Conservation (phyloP, 768 basidiomycete genomes). For the Trametes meyenii region DNA sequence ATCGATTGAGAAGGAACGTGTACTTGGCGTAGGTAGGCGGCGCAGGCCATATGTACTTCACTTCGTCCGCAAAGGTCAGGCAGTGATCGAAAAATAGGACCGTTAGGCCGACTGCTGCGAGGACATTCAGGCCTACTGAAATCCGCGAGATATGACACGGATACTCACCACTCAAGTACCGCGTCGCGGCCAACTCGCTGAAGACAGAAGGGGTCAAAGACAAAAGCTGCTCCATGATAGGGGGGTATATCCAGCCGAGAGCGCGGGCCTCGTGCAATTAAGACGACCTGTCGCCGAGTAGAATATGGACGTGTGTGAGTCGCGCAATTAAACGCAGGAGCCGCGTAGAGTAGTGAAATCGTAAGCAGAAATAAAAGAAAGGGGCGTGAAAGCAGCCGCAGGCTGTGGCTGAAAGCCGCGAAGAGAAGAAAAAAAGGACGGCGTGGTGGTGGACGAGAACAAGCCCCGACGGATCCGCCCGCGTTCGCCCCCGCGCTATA, state of each 20-base stretch:
- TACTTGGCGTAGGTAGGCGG: conserved; percentile 41
- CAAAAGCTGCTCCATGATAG: neutral
- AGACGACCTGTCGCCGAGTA: conserved; percentile 14
- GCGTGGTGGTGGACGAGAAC: conserved; percentile 5
- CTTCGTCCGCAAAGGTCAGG: conserved; percentile 44
- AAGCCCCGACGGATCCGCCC: conserved; percentile 1
- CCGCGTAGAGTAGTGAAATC: neutral
- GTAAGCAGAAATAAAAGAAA: neutral
- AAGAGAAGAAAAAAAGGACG: neutral
- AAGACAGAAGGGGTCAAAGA: conserved; percentile 2
- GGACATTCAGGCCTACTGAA: neutral
- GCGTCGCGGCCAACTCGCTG: conserved; percentile 4
- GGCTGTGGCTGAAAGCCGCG: conserved; percentile 8
- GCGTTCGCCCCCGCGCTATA: neutral
- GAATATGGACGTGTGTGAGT: neutral
- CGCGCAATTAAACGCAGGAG: neutral
- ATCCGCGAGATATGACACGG: neutral
- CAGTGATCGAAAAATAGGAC: conserved; percentile 46
- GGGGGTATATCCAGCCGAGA: conserved; percentile 8
- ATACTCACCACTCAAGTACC: conserved; percentile 12
- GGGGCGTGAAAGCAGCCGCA: neutral
- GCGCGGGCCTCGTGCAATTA: neutral
- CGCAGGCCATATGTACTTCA: conserved; percentile 44
- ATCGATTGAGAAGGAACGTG: conserved; percentile 45
- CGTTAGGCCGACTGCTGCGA: conserved; percentile 36